These are phyloP conservation scores for Carnegiea gigantea DNA, from an alignment of 179 eudicot genomes.

Conservation along the genomic window DNA sequence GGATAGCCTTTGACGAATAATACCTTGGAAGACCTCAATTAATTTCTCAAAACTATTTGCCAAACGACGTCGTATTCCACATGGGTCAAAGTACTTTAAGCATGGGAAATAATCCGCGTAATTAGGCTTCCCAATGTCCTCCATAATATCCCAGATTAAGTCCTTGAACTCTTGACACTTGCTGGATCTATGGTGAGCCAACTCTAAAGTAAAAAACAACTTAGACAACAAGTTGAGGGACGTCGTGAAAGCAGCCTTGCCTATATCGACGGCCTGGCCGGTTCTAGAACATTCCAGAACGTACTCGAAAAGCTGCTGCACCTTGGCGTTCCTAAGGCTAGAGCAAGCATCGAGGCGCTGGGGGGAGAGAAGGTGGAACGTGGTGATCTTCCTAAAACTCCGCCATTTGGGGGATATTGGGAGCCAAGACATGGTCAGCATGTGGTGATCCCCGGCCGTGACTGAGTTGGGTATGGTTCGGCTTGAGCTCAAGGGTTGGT, in stretches of 20 bases:
- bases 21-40: conserved; percentile 27
- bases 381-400: conserved; percentile 27
- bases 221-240: conserved; percentile 34
- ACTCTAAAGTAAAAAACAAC: conserved; percentile 28
- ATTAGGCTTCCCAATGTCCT: conserved; percentile 34
- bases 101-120: conserved; percentile 33
- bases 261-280: conserved; percentile 27
- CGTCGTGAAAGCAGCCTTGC: conserved; percentile 32
- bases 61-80: conserved; percentile 26
- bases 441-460: conserved; percentile 29
- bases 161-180: conserved; percentile 31
- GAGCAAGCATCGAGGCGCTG: conserved; percentile 31
- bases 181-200: conserved; percentile 25
- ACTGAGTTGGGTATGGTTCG: conserved; percentile 30
- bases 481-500: conserved; percentile 22
- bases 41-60: conserved; percentile 30
- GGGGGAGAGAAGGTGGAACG: conserved; percentile 26
- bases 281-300: conserved; percentile 29
- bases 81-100: conserved; percentile 26
- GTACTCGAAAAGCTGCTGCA: conserved; percentile 27
- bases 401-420: conserved; percentile 33
- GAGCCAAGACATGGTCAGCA: conserved; percentile 31
- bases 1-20: conserved; percentile 20
- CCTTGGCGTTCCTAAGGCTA: conserved; percentile 31
- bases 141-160: conserved; percentile 33